phyloP scores from a whole-genome alignment of 352 stramenopile species.

The Phytophthora macrochlamydospora region DNA sequence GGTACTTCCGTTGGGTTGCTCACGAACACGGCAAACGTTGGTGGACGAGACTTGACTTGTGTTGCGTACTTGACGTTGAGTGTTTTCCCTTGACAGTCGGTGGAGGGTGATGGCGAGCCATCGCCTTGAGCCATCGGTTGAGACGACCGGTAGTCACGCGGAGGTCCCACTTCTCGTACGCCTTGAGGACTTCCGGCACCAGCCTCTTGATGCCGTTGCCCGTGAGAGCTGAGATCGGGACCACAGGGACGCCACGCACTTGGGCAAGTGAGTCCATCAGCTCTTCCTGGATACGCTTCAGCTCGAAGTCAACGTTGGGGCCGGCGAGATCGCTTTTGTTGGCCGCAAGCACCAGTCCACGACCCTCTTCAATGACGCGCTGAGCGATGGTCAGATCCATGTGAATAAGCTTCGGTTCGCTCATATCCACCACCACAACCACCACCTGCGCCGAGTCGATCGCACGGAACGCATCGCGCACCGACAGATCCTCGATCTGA shows the following conservation, averaged over 20 bases:
- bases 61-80: conserved; percentile 90
- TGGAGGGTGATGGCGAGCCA: conserved; percentile 82
- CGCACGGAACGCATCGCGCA: conserved; percentile 79
- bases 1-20: conserved; percentile 80
- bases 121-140: conserved; percentile 87
- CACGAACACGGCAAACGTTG: conserved; percentile 85
- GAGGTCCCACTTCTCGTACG: conserved; percentile 83
- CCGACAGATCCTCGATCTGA: conserved; percentile 86
- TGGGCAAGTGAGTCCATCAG: conserved; percentile 75
- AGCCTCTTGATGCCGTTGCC: conserved; percentile 82
- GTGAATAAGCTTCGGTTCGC: conserved; percentile 80
- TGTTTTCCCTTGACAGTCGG: conserved; percentile 84
- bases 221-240: conserved; percentile 79
- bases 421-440: conserved; percentile 85
- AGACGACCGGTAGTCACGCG: conserved; percentile 76
- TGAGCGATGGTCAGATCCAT: conserved; percentile 88
- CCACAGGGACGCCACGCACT: conserved; percentile 75
- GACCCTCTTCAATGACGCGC: conserved; percentile 80
- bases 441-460: conserved; percentile 85
- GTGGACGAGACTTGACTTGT: conserved; percentile 81
- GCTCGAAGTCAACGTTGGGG: conserved; percentile 56
- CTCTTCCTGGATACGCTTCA: conserved; percentile 73
- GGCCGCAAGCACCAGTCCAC: conserved; percentile 70
- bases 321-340: conserved; percentile 79
- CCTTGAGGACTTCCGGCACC: conserved; percentile 81